Evolutionary conservation across 2,329 filamentous ascomycete genomes (phyloP).

Genomic region (Thermoascus crustaceus): DNA sequence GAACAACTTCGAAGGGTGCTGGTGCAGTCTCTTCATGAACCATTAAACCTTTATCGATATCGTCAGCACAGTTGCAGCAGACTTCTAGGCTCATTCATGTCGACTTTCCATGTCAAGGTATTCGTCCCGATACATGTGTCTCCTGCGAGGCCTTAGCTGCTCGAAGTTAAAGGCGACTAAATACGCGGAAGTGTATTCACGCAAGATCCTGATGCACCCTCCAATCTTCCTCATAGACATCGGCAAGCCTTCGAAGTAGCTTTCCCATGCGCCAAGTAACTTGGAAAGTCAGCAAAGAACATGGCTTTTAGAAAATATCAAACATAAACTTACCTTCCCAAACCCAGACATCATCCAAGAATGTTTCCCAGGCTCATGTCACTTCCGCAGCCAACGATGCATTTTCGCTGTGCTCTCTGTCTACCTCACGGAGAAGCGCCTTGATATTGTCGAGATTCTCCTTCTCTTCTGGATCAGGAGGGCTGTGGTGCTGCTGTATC

Average conservation of each 20-base stretch:
- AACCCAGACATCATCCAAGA: constrained; percentile 23
- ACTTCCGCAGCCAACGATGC: constrained; percentile 19
- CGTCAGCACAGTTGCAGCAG: no score
- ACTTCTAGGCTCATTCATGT: no score
- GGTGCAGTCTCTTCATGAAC: no score
- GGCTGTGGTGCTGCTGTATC: constrained; percentile 9
- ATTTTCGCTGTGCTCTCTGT: constrained; percentile 12
- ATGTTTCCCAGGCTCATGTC: constrained; percentile 18
- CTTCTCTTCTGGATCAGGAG: constrained; percentile 15
- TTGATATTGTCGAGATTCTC: constrained; percentile 18
- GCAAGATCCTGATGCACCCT: not conserved
- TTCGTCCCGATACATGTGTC: no score
- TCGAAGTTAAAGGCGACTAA: no score
- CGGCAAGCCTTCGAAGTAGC: constrained; percentile 13
- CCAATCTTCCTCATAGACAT: constrained; percentile 11
- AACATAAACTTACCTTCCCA: constrained; percentile 12
- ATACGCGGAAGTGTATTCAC: no score
- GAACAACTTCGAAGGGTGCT: no score
- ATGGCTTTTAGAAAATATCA: not conserved
- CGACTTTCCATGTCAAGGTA: no score
- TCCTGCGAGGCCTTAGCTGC: no score
- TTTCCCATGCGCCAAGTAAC: constrained; percentile 16
- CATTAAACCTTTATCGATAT: no score
- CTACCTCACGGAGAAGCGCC: constrained; percentile 17
- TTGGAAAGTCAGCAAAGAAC: constrained; percentile 2